Percentiles rank a stretch among this genome's conserved stretches.
Conservation (phyloP, 148 eudicot species). For the Spergularia bocconei region DNA sequence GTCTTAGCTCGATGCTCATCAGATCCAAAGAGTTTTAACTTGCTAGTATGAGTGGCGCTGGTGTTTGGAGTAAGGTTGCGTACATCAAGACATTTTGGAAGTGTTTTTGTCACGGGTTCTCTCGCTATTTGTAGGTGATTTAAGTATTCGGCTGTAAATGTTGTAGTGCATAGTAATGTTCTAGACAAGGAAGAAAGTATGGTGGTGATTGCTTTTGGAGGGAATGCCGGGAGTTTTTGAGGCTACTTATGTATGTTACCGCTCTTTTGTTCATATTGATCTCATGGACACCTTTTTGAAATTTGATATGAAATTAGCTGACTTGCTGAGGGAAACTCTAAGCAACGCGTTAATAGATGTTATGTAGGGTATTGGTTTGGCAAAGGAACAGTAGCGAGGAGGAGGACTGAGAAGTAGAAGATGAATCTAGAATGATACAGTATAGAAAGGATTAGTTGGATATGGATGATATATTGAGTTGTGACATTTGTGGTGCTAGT, state of each 20-base stretch:
- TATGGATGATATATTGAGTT: no score
- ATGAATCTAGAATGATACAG: no score
- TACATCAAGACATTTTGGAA: not conserved
- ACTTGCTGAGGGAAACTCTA: not conserved
- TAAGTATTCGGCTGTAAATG: not conserved
- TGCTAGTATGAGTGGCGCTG: not conserved
- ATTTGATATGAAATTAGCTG: not conserved
- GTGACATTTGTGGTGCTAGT: no score
- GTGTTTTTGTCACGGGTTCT: not conserved
- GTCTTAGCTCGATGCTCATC: no score
- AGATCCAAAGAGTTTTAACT: no score
- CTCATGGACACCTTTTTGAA: not conserved
- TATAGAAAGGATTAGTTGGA: no score
- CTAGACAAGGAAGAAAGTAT: no score
- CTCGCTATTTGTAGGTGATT: not conserved
- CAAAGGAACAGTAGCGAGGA: no score
- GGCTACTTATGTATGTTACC: not conserved
- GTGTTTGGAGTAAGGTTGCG: not conserved
- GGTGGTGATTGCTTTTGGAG: no score
- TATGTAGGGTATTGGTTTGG: not conserved
- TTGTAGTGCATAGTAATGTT: no score
- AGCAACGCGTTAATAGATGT: not conserved
- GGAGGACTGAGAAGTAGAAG: no score
- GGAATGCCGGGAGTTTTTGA: not conserved
- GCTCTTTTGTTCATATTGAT: not conserved